Evolutionary conservation across 2,329 filamentous ascomycete genomes (phyloP).

Genomic region (Nectriaceae sp.): DNA sequence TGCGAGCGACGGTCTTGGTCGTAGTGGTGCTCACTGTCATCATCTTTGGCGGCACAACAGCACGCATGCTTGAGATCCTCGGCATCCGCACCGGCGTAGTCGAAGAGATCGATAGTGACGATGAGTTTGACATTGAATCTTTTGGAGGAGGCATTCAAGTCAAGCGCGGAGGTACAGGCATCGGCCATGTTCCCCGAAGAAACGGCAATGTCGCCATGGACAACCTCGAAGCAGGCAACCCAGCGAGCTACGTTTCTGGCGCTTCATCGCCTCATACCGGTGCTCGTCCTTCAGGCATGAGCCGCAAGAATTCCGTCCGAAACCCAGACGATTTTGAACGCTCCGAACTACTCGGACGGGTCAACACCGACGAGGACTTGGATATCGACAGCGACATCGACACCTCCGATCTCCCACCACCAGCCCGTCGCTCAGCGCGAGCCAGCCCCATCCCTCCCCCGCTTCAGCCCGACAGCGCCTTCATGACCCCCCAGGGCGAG

Average conservation of each 20-base stretch:
- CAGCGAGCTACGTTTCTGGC: constrained; percentile 55
- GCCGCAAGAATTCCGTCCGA: constrained; percentile 52
- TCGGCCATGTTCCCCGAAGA: constrained; percentile 74
- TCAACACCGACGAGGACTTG: constrained; percentile 51
- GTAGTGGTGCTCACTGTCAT: constrained; percentile 98
- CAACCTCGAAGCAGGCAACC: constrained; percentile 46
- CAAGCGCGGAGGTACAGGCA: constrained; percentile 74
- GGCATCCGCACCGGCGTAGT: constrained; percentile 96
- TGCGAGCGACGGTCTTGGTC: constrained; percentile 94
- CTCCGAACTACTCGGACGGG: constrained; percentile 52
- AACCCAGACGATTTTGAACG: constrained; percentile 53
- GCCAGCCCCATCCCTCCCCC: constrained; percentile 23
- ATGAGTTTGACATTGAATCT: constrained; percentile 95
- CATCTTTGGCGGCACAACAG: constrained; percentile 96
- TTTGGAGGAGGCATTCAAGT: constrained; percentile 73
- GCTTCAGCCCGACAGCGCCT: constrained; percentile 30
- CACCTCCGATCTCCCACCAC: constrained; percentile 66
- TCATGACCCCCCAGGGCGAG: constrained; percentile 32
- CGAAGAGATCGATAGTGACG: constrained; percentile 95
- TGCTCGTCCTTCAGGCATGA: constrained; percentile 49
- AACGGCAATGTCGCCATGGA: constrained; percentile 63
- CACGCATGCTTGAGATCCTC: constrained; percentile 95
- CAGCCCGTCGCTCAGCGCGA: constrained; percentile 47
- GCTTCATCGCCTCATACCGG: constrained; percentile 50
- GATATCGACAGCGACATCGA: constrained; percentile 67